phyloP scores from a whole-genome alignment of 2,329 filamentous ascomycete genomes.

The Claviceps maximensis region DNA sequence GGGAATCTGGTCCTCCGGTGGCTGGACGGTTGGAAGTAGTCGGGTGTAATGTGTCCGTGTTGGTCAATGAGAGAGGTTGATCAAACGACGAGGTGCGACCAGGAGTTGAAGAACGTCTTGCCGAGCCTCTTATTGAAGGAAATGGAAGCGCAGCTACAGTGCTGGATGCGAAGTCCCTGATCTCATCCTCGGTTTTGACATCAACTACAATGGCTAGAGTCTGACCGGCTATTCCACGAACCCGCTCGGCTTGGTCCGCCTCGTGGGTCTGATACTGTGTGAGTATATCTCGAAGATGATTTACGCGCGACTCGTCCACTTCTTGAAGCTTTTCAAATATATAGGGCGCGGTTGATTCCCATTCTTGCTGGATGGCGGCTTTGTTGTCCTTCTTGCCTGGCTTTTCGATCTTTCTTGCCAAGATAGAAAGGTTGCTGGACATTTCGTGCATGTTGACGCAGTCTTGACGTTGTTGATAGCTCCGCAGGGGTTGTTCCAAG shows the following conservation, averaged over 20 bases:
- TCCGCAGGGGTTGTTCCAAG: slow-evolving; percentile 71
- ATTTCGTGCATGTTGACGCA: slow-evolving; percentile 71
- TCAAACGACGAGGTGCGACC: slow-evolving; percentile 7
- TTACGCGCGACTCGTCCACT: slow-evolving; percentile 76
- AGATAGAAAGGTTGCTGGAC: slow-evolving; percentile 61
- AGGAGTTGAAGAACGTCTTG: slow-evolving; percentile 25
- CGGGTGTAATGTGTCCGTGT: not conserved
- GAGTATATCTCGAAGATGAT: slow-evolving; percentile 78
- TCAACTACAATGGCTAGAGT: slow-evolving; percentile 75
- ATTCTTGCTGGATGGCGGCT: slow-evolving; percentile 69
- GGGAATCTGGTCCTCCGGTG: slow-evolving; percentile 1
- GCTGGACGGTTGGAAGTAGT: slow-evolving; percentile 3
- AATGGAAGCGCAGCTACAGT: slow-evolving; percentile 27
- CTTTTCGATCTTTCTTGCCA: slow-evolving; percentile 83
- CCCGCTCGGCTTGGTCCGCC: slow-evolving; percentile 70
- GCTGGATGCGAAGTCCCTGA: slow-evolving; percentile 52
- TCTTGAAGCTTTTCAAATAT: slow-evolving; percentile 89
- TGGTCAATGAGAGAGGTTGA: slow-evolving; percentile 1
- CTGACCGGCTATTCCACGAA: slow-evolving; percentile 59
- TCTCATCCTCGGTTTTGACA: slow-evolving; percentile 75
- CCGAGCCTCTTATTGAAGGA: slow-evolving; percentile 25
- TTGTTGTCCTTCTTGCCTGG: slow-evolving; percentile 65
- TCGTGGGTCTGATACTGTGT: slow-evolving; percentile 92
- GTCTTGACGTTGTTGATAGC: slow-evolving; percentile 62
- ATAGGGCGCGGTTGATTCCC: slow-evolving; percentile 89